Conservation (phyloP, 2,329 filamentous ascomycete genomes). For the Xylariaceae sp. region DNA sequence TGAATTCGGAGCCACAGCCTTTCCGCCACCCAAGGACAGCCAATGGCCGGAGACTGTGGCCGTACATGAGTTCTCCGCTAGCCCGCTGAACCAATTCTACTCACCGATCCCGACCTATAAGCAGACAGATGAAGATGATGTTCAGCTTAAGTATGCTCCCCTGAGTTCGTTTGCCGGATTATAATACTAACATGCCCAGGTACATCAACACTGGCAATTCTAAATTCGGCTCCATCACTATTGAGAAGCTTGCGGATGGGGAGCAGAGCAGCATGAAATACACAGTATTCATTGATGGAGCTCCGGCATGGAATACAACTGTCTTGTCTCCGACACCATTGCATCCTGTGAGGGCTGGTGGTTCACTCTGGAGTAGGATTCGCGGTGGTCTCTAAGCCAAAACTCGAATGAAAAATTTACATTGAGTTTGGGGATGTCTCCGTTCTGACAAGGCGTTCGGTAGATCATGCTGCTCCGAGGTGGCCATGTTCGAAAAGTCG, state of each 20-base stretch:
- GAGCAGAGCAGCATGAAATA: constrained; percentile 75
- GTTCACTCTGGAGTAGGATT: constrained; percentile 43
- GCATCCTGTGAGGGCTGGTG: constrained; percentile 24
- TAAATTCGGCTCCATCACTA: constrained; percentile 82
- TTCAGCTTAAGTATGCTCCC: constrained; percentile 69
- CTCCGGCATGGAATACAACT: constrained; percentile 68
- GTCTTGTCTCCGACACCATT: constrained; percentile 42
- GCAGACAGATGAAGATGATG: constrained; percentile 76
- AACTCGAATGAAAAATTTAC: neutral
- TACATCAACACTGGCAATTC: constrained; percentile 81
- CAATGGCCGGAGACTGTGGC: constrained; percentile 60
- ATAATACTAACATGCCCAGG: constrained; percentile 34
- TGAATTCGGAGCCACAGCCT: constrained; percentile 88
- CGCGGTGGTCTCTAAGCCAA: constrained; percentile 4
- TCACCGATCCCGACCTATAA: constrained; percentile 78
- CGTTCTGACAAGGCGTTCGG: constrained; percentile 4
- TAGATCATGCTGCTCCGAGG: constrained; percentile 1
- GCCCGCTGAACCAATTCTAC: constrained; percentile 91
- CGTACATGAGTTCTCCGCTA: constrained; percentile 88
- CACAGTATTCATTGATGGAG: constrained; percentile 75
- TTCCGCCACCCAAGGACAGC: constrained; percentile 57
- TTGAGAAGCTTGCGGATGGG: constrained; percentile 61
- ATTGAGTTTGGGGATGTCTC: neutral
- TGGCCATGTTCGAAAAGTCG: too few relatives aligned
- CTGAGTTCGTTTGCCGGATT: neutral